Evolutionary conservation across 164 flowering plant genomes (phyloP).

Genomic region (Kalanchoe fedtschenkoi): DNA sequence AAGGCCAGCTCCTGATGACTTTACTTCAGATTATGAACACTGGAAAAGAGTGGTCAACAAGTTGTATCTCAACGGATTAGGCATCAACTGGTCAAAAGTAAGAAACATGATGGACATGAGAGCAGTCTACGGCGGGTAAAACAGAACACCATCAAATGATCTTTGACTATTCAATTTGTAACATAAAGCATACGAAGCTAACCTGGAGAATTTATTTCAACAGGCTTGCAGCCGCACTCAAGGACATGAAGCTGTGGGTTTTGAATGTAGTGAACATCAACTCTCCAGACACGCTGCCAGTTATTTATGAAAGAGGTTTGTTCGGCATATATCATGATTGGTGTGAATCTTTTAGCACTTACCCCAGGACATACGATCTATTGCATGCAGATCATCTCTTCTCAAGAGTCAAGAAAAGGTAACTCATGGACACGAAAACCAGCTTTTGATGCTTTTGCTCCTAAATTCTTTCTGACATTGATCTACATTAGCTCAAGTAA

Average conservation of each 20-base stretch:
- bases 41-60: constrained; percentile 60
- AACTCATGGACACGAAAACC: neutral
- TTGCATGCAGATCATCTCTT: constrained; percentile 89
- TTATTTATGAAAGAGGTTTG: constrained; percentile 81
- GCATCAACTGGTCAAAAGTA: constrained; percentile 72
- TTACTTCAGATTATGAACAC: constrained; percentile 56
- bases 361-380: constrained; percentile 80
- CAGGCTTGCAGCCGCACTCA: constrained; percentile 92
- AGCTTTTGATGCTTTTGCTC: neutral
- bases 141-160: neutral
- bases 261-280: constrained; percentile 74
- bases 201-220: neutral
- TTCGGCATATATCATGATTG: constrained; percentile 95
- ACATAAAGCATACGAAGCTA: neutral
- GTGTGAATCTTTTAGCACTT: constrained; percentile 95
- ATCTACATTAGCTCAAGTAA: neutral
- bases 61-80: constrained; percentile 48
- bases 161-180: neutral
- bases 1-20: constrained; percentile 79
- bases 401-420: constrained; percentile 62
- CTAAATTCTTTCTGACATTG: neutral
- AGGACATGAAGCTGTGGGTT: constrained; percentile 69
- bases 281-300: constrained; percentile 84
- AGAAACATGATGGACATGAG: constrained; percentile 98
- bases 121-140: constrained; percentile 97